These are phyloP conservation scores for Cercis canadensis DNA, from an alignment of 306 rosid species.

Conservation along the genomic window DNA sequence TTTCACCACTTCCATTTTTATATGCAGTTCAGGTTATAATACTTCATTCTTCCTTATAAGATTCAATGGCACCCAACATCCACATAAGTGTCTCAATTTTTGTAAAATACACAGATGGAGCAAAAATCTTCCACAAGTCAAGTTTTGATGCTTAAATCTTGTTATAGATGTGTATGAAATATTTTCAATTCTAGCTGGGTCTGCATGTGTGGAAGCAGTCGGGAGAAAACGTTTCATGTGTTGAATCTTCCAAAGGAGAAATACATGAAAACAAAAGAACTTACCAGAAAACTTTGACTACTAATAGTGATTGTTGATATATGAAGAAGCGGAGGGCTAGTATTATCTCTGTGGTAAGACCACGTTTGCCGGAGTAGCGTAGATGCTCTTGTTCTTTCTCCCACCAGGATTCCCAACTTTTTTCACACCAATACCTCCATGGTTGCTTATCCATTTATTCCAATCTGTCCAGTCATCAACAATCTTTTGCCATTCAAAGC, in stretches of 20 bases:
- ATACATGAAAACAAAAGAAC: conserved; percentile 7
- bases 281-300: conserved; percentile 71
- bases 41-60: too few relatives aligned
- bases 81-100: too few relatives aligned
- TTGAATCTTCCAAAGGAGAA: conserved; percentile 5
- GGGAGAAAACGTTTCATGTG: conserved; percentile 1
- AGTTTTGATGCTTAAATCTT: too few relatives aligned
- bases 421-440: conserved; percentile 94
- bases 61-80: too few relatives aligned
- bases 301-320: conserved; percentile 64
- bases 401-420: conserved; percentile 99
- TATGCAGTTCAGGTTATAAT: too few relatives aligned
- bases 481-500: conserved; percentile 99
- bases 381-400: conserved; percentile 89
- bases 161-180: too few relatives aligned
- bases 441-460: conserved; percentile 92
- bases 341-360: conserved; percentile 70
- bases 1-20: too few relatives aligned
- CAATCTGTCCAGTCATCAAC: conserved; percentile 97
- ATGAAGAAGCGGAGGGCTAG: conserved; percentile 85
- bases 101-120: too few relatives aligned
- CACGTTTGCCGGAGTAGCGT: conserved; percentile 69
- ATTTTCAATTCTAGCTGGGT: too few relatives aligned
- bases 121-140: too few relatives aligned
- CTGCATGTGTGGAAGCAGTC: conserved; percentile 58